A percentile compares a stretch with the other conserved stretches of the same genome.
Evolutionary conservation across 1,139 yeast species (phyloP).

Genomic region (Arxiozyma heterogenica): DNA sequence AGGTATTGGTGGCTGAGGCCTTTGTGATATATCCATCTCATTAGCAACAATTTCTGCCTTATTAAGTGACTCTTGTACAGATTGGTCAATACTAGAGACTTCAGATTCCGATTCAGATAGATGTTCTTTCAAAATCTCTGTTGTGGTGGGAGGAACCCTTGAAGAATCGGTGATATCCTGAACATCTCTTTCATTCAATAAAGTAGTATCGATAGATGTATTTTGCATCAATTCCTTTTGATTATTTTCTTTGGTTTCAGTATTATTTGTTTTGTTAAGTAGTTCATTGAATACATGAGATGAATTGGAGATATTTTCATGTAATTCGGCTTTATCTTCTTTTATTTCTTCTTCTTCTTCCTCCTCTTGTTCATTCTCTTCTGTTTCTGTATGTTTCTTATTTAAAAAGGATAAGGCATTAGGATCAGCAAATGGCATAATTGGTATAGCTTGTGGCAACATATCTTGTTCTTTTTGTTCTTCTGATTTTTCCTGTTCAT

Average conservation of each 20-base stretch:
- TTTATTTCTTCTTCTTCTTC: not conserved
- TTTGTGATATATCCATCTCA: conserved; percentile 7
- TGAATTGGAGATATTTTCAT: not conserved
- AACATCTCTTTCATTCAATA: no score
- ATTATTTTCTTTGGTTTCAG: conserved; percentile 4
- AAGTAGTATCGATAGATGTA: not conserved
- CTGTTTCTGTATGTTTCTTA: conserved; percentile 10
- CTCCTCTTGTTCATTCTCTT: not conserved
- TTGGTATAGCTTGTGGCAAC: conserved; percentile 39
- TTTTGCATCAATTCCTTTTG: not conserved
- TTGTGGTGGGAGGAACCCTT: not conserved
- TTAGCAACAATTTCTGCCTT: not conserved
- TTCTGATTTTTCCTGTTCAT: not conserved
- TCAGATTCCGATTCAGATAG: not conserved
- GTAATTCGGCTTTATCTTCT: not conserved
- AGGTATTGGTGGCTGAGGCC: conserved; percentile 14
- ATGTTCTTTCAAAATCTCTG: not conserved
- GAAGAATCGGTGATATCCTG: not conserved
- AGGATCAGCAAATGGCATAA: conserved; percentile 42
- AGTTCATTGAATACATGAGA: conserved; percentile 2
- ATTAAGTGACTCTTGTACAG: not conserved
- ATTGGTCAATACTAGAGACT: not conserved
- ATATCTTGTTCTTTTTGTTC: conserved; percentile 15
- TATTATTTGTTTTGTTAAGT: not conserved
- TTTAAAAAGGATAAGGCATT: conserved; percentile 19